These are phyloP conservation scores for Eutrema yunnanense DNA, from an alignment of 345 rosid species.

Conservation along the genomic window DNA sequence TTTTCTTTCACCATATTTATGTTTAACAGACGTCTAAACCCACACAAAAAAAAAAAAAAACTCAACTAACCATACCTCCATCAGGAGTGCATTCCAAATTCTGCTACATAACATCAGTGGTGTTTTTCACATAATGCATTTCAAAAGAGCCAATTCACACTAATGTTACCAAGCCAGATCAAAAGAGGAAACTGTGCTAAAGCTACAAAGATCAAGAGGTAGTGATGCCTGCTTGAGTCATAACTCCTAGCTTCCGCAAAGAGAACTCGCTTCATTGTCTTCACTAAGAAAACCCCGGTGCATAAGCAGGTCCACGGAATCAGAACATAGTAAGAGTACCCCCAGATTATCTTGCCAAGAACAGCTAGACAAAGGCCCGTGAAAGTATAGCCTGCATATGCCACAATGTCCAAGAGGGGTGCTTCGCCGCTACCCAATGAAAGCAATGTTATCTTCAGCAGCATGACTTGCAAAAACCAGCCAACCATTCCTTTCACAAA, in stretches of 20 bases:
- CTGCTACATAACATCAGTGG: slow-evolving; percentile 27
- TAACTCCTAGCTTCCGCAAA: slow-evolving; percentile 83
- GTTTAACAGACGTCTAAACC: slow-evolving; percentile 9
- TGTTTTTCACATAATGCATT: slow-evolving; percentile 20
- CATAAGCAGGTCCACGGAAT: slow-evolving; percentile 85
- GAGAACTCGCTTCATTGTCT: slow-evolving; percentile 94
- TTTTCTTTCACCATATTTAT: slow-evolving; percentile 11
- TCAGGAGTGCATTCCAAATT: slow-evolving; percentile 1
- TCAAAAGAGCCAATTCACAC: slow-evolving; percentile 79
- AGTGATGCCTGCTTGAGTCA: slow-evolving; percentile 90
- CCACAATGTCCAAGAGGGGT: slow-evolving; percentile 78
- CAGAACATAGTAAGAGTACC: slow-evolving; percentile 67
- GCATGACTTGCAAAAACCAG: slow-evolving; percentile 77
- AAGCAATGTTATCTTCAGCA: slow-evolving; percentile 74
- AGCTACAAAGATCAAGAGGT: slow-evolving; percentile 76
- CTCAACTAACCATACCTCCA: slow-evolving; percentile 16
- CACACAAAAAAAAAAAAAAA: background rate
- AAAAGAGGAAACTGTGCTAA: slow-evolving; percentile 85
- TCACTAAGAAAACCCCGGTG: slow-evolving; percentile 83
- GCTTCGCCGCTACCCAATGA: slow-evolving; percentile 91
- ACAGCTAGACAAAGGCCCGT: slow-evolving; percentile 69
- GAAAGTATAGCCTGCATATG: slow-evolving; percentile 87
- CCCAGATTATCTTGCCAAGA: slow-evolving; percentile 62
- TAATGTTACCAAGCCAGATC: slow-evolving; percentile 90
- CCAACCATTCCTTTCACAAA: slow-evolving; percentile 87